Evolutionary conservation across 2,329 filamentous ascomycete species (phyloP).

Genomic region (Ophiostoma angusticollis): DNA sequence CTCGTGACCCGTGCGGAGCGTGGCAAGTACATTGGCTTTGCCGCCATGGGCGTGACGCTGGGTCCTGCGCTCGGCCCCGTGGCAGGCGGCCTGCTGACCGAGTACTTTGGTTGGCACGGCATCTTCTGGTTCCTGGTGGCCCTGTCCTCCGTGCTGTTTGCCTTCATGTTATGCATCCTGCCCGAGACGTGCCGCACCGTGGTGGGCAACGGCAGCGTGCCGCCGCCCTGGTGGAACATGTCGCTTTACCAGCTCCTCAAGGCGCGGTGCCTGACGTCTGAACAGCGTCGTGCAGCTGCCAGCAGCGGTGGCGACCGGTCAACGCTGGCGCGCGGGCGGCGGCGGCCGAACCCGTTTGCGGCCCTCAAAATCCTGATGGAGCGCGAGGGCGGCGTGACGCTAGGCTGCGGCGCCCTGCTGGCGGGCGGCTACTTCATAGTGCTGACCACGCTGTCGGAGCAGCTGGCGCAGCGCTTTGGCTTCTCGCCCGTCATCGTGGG

Average conservation of each 20-base stretch:
- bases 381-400: conserved; percentile 16
- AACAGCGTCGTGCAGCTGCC: no score
- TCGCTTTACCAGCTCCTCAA: conserved; percentile 9
- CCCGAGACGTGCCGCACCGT: conserved; percentile 37
- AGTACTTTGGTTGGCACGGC: conserved; percentile 38
- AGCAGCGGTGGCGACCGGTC: not conserved
- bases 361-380: conserved; percentile 17
- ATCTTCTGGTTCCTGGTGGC: conserved; percentile 45
- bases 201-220: conserved; percentile 35
- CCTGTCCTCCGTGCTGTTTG: conserved; percentile 25
- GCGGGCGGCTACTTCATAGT: conserved; percentile 18
- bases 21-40: conserved; percentile 38
- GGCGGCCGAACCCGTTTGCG: conserved; percentile 17
- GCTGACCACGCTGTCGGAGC: conserved; percentile 16
- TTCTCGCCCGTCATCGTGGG: conserved; percentile 12
- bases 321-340: conserved; percentile 8
- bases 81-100: conserved; percentile 39
- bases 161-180: conserved; percentile 20
- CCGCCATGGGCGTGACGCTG: conserved; percentile 29
- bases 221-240: conserved; percentile 12
- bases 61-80: conserved; percentile 31
- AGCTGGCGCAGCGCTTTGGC: conserved; percentile 12
- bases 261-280: conserved; percentile 1
- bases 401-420: conserved; percentile 16
- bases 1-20: conserved; percentile 39